Base-by-base conservation (phyloP, 495 filamentous ascomycete genomes). In the Daldinia bambusicola region DNA sequence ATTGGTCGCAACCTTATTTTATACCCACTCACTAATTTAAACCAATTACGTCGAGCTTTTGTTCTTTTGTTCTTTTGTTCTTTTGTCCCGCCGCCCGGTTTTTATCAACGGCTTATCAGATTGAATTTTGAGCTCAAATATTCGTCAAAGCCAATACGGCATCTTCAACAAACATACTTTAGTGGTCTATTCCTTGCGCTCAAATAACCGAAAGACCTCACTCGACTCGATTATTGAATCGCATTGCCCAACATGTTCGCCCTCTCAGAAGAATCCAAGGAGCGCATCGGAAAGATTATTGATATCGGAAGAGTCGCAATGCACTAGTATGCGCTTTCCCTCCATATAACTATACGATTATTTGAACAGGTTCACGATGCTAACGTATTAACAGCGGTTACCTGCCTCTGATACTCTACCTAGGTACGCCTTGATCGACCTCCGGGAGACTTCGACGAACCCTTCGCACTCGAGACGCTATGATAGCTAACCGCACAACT, bases 241-340 rank as follows among this genome's bases (percentile, higher is more conserved):
- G 16, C 4, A 43, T 30, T 55, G 65, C 56, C 63, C 81, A 87
- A 75, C 61, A 93, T 91, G 87, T 92, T 95, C 76, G 89, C 93
- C 82, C 90, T 98, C 70, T 99, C 95, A 38, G 95, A 99, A 79
- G 95, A 99, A 83, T 92, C 93, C 71, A 98, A 97, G 95, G 95
- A 99, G 88, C 92, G 95, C 83, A 97, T 98, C 81, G 89, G 93
- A 75, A 94, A 92, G 83, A 85, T 97, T 78, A 93, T 99, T 75
- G 95, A 99, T 79, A 84, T 97, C 78, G 96, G 93, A 60, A 89
- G 95, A 66, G 89, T 98, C 70, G 93, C 93, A n/a, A 91, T 99
- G 78, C 95, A 99, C 84, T 99, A 98, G 94, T 97, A 88, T 53
- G 88, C 38, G n/a, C 18, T 50, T 13, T 50, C 62, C 36, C 4